Conservation (phyloP, 352 stramenopile species). For the Phytophthora nicotianae region DNA sequence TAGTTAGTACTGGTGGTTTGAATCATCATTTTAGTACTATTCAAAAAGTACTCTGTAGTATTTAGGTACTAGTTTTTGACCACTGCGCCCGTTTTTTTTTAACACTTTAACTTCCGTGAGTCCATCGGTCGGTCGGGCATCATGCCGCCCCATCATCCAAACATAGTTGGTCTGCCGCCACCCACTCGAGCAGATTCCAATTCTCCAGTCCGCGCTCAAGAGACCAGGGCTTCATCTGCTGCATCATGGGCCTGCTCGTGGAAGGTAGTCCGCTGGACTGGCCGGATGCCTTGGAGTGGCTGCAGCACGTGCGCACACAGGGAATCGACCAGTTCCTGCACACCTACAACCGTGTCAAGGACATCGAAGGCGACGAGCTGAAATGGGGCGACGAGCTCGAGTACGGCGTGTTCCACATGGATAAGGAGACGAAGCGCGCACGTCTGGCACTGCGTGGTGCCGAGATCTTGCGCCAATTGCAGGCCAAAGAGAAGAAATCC, state of each 20-base stretch:
- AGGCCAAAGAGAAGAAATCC: conserved; percentile 84
- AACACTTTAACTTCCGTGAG: no score
- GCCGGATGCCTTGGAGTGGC: conserved; percentile 95
- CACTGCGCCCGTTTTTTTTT: no score
- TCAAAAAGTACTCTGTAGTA: no score
- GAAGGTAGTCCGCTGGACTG: conserved; percentile 96
- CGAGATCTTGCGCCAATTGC: conserved; percentile 95
- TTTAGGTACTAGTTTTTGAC: no score
- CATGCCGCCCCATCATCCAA: not conserved
- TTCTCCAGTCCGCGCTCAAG: conserved; percentile 19
- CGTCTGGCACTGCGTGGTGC: conserved; percentile 92
- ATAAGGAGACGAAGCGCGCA: conserved; percentile 84
- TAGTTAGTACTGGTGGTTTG: no score
- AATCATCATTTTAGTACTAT: no score
- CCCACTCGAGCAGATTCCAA: conserved; percentile 16
- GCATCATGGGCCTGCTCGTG: conserved; percentile 81
- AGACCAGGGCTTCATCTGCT: not conserved
- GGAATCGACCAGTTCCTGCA: conserved; percentile 98
- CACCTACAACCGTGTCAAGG: conserved; percentile 96
- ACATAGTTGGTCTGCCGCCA: conserved; percentile 4
- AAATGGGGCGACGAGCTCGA: conserved; percentile 99
- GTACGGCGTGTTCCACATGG: conserved; percentile 97
- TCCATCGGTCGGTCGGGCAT: no score
- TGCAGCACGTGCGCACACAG: conserved; percentile 94
- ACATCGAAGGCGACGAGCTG: conserved; percentile 95